Conservation (phyloP, 306 rosid genomes). For the Quercus wislizeni region DNA sequence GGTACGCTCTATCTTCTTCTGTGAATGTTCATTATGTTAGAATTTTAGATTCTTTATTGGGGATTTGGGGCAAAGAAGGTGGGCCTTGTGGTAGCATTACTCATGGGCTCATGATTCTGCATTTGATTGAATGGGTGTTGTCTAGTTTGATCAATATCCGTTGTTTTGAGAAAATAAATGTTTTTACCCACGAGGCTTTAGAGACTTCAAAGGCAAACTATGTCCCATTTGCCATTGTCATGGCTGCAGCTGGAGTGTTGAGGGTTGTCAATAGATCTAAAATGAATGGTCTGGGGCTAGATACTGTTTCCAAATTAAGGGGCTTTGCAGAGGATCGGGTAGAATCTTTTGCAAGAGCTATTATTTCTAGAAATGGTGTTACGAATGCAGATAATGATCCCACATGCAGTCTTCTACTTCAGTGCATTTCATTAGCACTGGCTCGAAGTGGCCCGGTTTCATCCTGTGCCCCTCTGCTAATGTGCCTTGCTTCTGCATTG, state of each 20-base stretch:
- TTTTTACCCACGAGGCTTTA: conserved; percentile 35
- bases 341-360: conserved; percentile 46
- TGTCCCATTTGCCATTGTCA: conserved; percentile 59
- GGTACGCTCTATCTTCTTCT: conserved; percentile 78
- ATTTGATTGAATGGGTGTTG: conserved; percentile 74
- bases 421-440: conserved; percentile 63
- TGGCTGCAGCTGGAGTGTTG: conserved; percentile 78
- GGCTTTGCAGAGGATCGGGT: conserved; percentile 46
- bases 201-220: conserved; percentile 39
- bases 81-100: conserved; percentile 48
- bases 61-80: conserved; percentile 56
- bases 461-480: conserved; percentile 48
- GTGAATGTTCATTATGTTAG: conserved; percentile 37
- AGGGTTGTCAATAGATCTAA: conserved; percentile 43
- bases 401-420: conserved; percentile 46
- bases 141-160: conserved; percentile 47
- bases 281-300: conserved; percentile 35
- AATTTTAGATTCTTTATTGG: conserved; percentile 56
- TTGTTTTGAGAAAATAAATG: conserved; percentile 39
- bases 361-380: conserved; percentile 36
- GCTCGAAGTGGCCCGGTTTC: conserved; percentile 62
- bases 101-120: conserved; percentile 70
- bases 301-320: conserved; percentile 39
- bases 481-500: conserved; percentile 63
- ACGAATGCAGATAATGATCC: conserved; percentile 15